Base-by-base conservation (phyloP, 2,329 filamentous ascomycete species). In the Claviceps sp. region DNA sequence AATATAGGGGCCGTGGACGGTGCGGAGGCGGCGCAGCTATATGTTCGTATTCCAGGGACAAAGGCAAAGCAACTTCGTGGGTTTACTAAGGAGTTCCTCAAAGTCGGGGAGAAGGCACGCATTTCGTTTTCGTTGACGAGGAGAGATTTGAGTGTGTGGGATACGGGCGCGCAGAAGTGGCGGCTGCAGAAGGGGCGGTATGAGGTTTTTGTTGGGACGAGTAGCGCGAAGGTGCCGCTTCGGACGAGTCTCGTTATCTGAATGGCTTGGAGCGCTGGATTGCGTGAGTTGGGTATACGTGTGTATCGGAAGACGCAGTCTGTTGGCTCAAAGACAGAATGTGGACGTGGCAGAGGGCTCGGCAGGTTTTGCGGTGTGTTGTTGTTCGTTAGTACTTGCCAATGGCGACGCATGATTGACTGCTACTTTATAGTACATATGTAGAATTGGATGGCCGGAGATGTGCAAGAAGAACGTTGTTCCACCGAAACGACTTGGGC, bases 101-200 rank as follows among this genome's bases (percentile, higher is more conserved):
- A 70, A 14, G 67, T 70, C 0, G 72, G 72, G 0, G 62, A 72
- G 54, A 70, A 65, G n/a, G 64, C 67, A 11, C 71, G 66, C 0
- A 66, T 82, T 0, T 64, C 58, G 0, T 77, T 86, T 53, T 62
- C 69, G 36, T 61, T 87, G 42, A 84, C 73, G 18, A 71, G 83
- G 46, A 74, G 81, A 54, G 83, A 87, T 59, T 60, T 87, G 47
- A 85, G 81, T 64, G 70, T 79, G 36, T 87, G 83, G 83, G 79
- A 85, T 61, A 72, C 76, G 5, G 66, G 63, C 1, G 71, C 70
- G 36, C 81, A 85, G 67, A 75, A 76, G 59, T 87, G 83, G 83
- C 68, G 69, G 46, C 59, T 82, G 50, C 70, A 68, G 49, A 65
- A 61, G 22, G 75, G 74, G 0, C 60, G 63, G 16, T 77, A 76